Percentiles rank a stretch among this genome's conserved stretches.
phyloP scores from a whole-genome alignment of 116 monocot species.

The Posidonia oceanica region DNA sequence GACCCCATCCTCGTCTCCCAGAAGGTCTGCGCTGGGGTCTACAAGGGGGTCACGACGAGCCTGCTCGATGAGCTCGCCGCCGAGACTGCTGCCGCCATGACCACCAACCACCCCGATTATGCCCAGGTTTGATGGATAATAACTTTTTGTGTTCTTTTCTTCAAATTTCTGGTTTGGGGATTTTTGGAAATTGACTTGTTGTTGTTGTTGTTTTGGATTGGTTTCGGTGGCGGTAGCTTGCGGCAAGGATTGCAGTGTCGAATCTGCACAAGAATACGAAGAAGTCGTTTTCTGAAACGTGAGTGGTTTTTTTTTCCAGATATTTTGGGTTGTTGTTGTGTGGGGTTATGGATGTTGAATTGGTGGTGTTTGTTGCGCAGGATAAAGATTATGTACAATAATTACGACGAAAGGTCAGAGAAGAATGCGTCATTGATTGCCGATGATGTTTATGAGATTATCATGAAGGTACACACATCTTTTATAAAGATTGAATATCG shows the following conservation, averaged over 20 bases:
- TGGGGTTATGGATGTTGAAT: neutral
- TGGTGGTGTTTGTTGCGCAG: conserved; percentile 21
- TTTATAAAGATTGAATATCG: neutral
- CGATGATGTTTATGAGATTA: conserved; percentile 83
- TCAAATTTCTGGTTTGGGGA: neutral
- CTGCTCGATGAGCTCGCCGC: conserved; percentile 99
- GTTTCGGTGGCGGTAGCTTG: conserved; percentile 9
- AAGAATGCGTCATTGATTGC: conserved; percentile 61
- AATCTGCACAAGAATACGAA: conserved; percentile 95
- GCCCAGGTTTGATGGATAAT: conserved; percentile 32
- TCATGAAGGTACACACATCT: conserved; percentile 54
- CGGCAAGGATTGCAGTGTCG: conserved; percentile 44
- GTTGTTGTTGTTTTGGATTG: neutral
- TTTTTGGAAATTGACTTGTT: conserved; percentile 1
- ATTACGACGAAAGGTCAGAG: conserved; percentile 65
- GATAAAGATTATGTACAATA: conserved; percentile 69
- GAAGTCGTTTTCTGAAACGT: conserved; percentile 97
- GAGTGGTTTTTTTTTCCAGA: conserved; percentile 10
- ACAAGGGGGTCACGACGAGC: conserved; percentile 91
- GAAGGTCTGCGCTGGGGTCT: conserved; percentile 95
- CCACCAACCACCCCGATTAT: conserved; percentile 86
- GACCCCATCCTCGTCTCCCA: conserved; percentile 89
- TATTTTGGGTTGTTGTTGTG: neutral
- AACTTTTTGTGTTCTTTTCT: neutral
- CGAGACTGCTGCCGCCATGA: conserved; percentile 96